Evolutionary conservation across 495 filamentous ascomycete species (phyloP).

Genomic region (Pseudevernia furfuracea): DNA sequence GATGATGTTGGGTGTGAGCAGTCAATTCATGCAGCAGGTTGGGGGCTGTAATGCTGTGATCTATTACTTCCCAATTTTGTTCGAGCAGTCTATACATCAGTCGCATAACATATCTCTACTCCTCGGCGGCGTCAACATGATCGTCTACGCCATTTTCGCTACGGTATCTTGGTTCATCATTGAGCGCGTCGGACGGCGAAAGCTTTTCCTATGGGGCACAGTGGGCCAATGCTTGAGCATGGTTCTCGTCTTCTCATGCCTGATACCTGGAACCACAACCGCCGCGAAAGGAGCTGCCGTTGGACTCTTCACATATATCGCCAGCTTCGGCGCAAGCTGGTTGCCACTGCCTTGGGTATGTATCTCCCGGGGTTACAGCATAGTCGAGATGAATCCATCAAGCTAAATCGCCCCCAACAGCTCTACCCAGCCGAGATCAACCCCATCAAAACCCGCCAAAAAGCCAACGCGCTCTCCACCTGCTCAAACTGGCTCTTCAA

Average conservation of each 20-base stretch:
- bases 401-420: slow-evolving; percentile 34
- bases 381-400: neutral
- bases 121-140: slow-evolving; percentile 71
- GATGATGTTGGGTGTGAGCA: slow-evolving; percentile 46
- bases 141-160: slow-evolving; percentile 69
- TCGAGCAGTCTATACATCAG: slow-evolving; percentile 55
- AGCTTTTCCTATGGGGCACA: slow-evolving; percentile 62
- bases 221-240: slow-evolving; percentile 63
- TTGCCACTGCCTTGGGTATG: slow-evolving; percentile 53
- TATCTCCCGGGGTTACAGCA: slow-evolving; percentile 30
- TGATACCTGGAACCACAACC: slow-evolving; percentile 50
- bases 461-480: slow-evolving; percentile 69
- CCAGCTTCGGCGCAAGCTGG: slow-evolving; percentile 68
- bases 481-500: slow-evolving; percentile 78
- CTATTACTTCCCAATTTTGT: slow-evolving; percentile 76
- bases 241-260: slow-evolving; percentile 65
- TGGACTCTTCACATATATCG: slow-evolving; percentile 74
- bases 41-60: slow-evolving; percentile 60
- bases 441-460: slow-evolving; percentile 64
- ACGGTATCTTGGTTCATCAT: slow-evolving; percentile 78
- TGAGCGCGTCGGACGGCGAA: slow-evolving; percentile 63
- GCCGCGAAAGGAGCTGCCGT: slow-evolving; percentile 64
- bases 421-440: slow-evolving; percentile 65
- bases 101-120: slow-evolving; percentile 55
- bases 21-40: slow-evolving; percentile 74